A percentile compares a stretch with the other conserved stretches of the same genome.
These are phyloP conservation scores for Pythium apleroticum DNA, from an alignment of 352 stramenopile species.

Conservation along the genomic window DNA sequence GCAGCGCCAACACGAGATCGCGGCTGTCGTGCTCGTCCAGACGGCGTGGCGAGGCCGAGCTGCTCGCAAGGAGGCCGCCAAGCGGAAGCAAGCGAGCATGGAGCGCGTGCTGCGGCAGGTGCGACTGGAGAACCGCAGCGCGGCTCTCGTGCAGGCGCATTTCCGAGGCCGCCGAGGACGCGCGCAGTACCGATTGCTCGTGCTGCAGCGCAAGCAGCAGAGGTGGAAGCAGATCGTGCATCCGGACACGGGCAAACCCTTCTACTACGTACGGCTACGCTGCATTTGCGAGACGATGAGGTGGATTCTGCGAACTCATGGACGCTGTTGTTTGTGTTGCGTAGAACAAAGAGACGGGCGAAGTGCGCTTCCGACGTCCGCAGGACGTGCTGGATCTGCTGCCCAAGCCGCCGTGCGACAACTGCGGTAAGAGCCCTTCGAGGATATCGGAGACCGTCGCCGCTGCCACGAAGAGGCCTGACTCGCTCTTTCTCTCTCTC, in stretches of 20 bases:
- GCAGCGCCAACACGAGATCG: slow-evolving; percentile 33
- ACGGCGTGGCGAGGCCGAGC: slow-evolving; percentile 46
- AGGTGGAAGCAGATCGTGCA: slow-evolving; percentile 92
- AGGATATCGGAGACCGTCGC: neutral
- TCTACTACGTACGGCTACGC: slow-evolving; percentile 84
- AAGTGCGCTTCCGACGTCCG: slow-evolving; percentile 89
- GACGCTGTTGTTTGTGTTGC: neutral
- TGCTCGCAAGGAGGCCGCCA: slow-evolving; percentile 31
- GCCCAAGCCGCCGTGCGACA: slow-evolving; percentile 83
- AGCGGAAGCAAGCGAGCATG: slow-evolving; percentile 34
- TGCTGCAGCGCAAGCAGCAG: slow-evolving; percentile 63
- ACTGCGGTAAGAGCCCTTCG: slow-evolving; percentile 60
- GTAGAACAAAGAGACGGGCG: slow-evolving; percentile 91
- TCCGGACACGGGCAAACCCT: slow-evolving; percentile 63
- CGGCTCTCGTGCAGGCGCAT: slow-evolving; percentile 72
- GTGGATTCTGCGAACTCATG: too few species aligned
- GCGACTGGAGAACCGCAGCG: slow-evolving; percentile 62
- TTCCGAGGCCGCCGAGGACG: slow-evolving; percentile 74
- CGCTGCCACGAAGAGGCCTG: neutral
- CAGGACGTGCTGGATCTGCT: slow-evolving; percentile 92
- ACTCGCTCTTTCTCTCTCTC: slow-evolving; percentile 5
- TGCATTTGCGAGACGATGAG: neutral
- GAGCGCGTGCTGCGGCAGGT: slow-evolving; percentile 46
- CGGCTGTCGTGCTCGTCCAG: slow-evolving; percentile 47
- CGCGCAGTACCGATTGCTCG: slow-evolving; percentile 48